Evolutionary conservation across 2,329 filamentous ascomycete genomes (phyloP).

Genomic region (Phyllosticta citribraziliensis): DNA sequence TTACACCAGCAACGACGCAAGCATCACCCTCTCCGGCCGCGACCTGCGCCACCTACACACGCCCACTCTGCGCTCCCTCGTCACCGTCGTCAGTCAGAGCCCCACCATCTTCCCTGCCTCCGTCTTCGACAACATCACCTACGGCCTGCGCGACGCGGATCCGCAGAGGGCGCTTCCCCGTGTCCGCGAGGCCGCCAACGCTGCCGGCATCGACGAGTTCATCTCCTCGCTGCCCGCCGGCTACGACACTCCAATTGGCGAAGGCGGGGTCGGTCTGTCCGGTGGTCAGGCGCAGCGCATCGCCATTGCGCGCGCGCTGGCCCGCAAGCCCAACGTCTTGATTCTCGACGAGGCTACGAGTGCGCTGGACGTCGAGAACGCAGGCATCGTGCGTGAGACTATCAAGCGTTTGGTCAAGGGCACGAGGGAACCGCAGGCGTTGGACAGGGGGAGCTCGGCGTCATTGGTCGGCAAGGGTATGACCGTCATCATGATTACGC

Average conservation of each 20-base stretch:
- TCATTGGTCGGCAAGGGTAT: constrained; percentile 33
- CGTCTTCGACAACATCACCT: constrained; percentile 71
- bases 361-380: constrained; percentile 62
- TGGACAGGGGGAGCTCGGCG: not conserved
- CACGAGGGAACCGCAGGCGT: constrained; percentile 7
- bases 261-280: constrained; percentile 62
- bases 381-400: constrained; percentile 53
- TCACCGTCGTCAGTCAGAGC: constrained; percentile 60
- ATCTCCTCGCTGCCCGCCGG: constrained; percentile 59
- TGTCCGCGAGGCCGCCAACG: constrained; percentile 42
- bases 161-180: constrained; percentile 34
- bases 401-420: constrained; percentile 44
- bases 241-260: constrained; percentile 65
- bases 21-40: constrained; percentile 49
- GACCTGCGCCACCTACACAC: constrained; percentile 53
- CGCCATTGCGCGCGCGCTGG: constrained; percentile 69
- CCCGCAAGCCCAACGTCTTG: constrained; percentile 60
- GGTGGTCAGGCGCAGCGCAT: constrained; percentile 78
- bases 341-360: constrained; percentile 83
- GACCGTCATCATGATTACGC: constrained; percentile 73
- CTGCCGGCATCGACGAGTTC: constrained; percentile 67
- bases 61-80: constrained; percentile 46
- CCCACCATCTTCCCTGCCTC: constrained; percentile 70
- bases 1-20: constrained; percentile 13
- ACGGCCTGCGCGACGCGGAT: constrained; percentile 55